Conservation (phyloP, 768 basidiomycete genomes). For the Tricholoma sp. region DNA sequence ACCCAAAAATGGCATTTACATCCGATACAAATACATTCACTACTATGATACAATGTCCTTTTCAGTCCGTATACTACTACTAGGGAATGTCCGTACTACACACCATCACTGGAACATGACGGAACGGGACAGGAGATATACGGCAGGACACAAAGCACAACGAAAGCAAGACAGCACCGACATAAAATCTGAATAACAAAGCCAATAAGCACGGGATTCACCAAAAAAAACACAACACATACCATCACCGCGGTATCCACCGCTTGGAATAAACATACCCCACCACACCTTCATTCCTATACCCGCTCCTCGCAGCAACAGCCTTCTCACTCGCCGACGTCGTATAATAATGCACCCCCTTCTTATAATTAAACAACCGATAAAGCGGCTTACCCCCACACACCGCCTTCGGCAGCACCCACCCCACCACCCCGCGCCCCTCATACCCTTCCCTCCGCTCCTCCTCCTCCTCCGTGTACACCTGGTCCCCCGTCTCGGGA, state of each 20-base stretch:
- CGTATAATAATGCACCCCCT: slow-evolving; percentile 9
- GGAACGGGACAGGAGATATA: not conserved
- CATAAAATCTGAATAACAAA: too few relatives aligned
- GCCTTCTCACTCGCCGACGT: slow-evolving; percentile 3
- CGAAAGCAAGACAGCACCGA: not conserved
- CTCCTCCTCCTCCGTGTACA: slow-evolving; percentile 4
- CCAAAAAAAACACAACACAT: not conserved
- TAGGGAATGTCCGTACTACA: too few relatives aligned
- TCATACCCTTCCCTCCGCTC: slow-evolving; percentile 5
- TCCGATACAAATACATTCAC: not conserved
- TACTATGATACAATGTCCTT: not conserved
- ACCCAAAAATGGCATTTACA: too few relatives aligned
- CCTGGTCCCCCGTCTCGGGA: not conserved
- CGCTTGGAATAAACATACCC: slow-evolving; percentile 6
- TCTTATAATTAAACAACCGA: slow-evolving; percentile 3
- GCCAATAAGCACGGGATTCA: not conserved
- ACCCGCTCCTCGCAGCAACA: slow-evolving; percentile 6
- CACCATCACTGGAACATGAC: too few relatives aligned
- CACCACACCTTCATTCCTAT: slow-evolving; percentile 6
- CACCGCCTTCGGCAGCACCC: not conserved
- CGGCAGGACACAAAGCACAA: not conserved
- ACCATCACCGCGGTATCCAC: not conserved
- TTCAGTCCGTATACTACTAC: not conserved
- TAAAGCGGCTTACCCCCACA: slow-evolving; percentile 6
- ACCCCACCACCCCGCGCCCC: slow-evolving; percentile 7